Percentiles rank a stretch among this genome's conserved stretches.
phyloP scores from a whole-genome alignment of 1,139 yeast genomes.

The Kodamaea derodonti region DNA sequence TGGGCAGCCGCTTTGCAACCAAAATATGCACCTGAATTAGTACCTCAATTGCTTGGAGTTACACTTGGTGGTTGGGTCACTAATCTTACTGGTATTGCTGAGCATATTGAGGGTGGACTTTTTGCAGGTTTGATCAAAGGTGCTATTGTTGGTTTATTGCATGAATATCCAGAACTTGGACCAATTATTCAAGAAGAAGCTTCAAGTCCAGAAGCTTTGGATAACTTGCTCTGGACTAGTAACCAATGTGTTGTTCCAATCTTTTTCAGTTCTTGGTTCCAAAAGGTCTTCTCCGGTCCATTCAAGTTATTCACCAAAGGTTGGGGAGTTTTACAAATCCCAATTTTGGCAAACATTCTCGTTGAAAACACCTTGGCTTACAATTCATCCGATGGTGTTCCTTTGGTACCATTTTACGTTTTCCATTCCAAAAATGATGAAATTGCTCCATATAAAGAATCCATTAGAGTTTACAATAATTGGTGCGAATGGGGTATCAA shows the following conservation, averaged over 20 bases:
- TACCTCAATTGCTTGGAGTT: conserved; percentile 21
- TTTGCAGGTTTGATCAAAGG: conserved; percentile 24
- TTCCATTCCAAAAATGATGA: conserved; percentile 30
- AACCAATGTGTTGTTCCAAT: conserved; percentile 8
- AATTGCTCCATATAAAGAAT: conserved; percentile 25
- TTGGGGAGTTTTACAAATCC: conserved; percentile 16
- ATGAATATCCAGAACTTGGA: conserved; percentile 22
- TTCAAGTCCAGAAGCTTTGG: not conserved
- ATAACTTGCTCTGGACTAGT: conserved; percentile 3
- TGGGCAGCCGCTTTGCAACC: conserved; percentile 37
- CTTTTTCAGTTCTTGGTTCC: conserved; percentile 10
- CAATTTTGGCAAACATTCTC: conserved; percentile 13
- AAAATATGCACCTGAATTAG: conserved; percentile 29
- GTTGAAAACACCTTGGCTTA: conserved; percentile 19
- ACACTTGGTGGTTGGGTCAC: conserved; percentile 33
- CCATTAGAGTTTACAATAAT: conserved; percentile 20
- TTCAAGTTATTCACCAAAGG: conserved; percentile 13
- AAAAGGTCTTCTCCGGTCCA: conserved; percentile 16
- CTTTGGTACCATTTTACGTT: conserved; percentile 33
- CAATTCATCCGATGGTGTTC: conserved; percentile 17
- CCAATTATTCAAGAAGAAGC: conserved; percentile 1
- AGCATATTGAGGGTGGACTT: conserved; percentile 18
- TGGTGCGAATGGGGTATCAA: conserved; percentile 29
- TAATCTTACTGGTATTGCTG: conserved; percentile 18
- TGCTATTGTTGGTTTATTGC: conserved; percentile 24